Percentiles rank a stretch among this genome's conserved stretches.
phyloP scores from a whole-genome alignment of 192 early-diverging fungal species.

The Thamnidium elegans region DNA sequence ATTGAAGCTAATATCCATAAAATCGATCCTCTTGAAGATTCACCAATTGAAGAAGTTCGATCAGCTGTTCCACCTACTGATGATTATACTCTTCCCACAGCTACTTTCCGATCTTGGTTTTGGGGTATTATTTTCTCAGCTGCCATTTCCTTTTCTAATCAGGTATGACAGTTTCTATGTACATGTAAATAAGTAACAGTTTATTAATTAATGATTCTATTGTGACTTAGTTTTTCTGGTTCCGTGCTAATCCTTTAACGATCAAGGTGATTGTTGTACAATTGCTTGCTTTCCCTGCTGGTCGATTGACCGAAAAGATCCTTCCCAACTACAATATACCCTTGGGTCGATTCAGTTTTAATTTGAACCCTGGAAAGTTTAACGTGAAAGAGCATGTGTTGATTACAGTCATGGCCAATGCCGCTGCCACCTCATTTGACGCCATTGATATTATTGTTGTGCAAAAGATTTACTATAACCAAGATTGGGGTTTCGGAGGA shows the following conservation, averaged over 20 bases:
- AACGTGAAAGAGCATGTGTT: slow-evolving; percentile 88
- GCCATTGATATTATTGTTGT: slow-evolving; percentile 75
- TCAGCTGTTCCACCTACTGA: slow-evolving; percentile 70
- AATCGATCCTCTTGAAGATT: slow-evolving; percentile 34
- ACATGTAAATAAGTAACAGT: too few relatives aligned
- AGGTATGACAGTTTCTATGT: slow-evolving; percentile 21
- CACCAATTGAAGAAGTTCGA: slow-evolving; percentile 72
- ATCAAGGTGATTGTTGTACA: slow-evolving; percentile 69
- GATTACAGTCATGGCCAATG: slow-evolving; percentile 72
- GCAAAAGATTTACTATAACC: slow-evolving; percentile 65
- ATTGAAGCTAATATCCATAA: neutral
- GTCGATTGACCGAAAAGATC: slow-evolving; percentile 58
- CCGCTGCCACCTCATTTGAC: slow-evolving; percentile 67
- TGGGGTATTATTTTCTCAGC: slow-evolving; percentile 66
- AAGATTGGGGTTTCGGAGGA: slow-evolving; percentile 60
- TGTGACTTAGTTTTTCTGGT: slow-evolving; percentile 68
- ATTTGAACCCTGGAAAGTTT: slow-evolving; percentile 83
- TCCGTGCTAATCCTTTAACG: slow-evolving; percentile 76
- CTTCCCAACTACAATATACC: slow-evolving; percentile 53
- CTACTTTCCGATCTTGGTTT: slow-evolving; percentile 75
- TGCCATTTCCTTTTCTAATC: slow-evolving; percentile 67
- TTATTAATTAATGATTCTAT: too few relatives aligned
- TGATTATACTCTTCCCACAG: slow-evolving; percentile 57
- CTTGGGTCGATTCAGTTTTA: slow-evolving; percentile 46
- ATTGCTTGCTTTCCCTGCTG: slow-evolving; percentile 74